These are phyloP conservation scores for Colletotrichum endophyticum DNA, from an alignment of 2,329 filamentous ascomycete genomes.

Conservation along the genomic window DNA sequence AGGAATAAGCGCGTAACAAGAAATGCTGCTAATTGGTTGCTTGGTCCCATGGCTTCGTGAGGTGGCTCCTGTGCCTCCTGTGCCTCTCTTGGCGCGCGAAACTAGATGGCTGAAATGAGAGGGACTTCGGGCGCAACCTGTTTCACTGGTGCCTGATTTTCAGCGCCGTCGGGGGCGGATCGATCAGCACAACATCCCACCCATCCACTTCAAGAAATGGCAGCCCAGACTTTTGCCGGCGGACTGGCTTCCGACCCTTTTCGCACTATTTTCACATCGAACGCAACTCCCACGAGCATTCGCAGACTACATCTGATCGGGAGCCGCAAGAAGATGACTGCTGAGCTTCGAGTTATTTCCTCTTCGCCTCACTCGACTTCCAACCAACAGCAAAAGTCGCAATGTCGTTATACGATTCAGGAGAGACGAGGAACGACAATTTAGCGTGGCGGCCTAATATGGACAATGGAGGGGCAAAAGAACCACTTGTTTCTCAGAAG, in stretches of 20 bases:
- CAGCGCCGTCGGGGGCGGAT: neutral
- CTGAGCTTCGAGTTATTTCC: neutral
- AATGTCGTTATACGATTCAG: neutral
- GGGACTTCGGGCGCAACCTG: neutral
- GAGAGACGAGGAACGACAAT: neutral
- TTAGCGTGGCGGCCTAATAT: neutral
- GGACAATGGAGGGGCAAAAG: neutral
- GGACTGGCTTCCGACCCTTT: neutral
- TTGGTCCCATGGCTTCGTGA: neutral
- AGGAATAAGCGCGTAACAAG: neutral
- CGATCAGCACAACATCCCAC: neutral
- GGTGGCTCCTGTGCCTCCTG: neutral
- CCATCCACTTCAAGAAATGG: neutral
- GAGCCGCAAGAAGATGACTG: neutral
- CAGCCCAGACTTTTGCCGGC: neutral
- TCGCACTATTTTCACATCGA: neutral
- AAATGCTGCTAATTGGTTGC: neutral
- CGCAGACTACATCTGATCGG: neutral
- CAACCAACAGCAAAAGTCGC: neutral
- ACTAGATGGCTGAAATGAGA: neutral
- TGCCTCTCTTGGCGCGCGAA: neutral
- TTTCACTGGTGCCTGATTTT: neutral
- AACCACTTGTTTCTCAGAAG: neutral
- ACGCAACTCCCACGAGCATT: neutral
- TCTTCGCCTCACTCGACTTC: neutral